A percentile compares a stretch with the other conserved stretches of the same genome.
phyloP scores from a whole-genome alignment of 1,284 basidiomycete species.

The Sphagnurus paluster region DNA sequence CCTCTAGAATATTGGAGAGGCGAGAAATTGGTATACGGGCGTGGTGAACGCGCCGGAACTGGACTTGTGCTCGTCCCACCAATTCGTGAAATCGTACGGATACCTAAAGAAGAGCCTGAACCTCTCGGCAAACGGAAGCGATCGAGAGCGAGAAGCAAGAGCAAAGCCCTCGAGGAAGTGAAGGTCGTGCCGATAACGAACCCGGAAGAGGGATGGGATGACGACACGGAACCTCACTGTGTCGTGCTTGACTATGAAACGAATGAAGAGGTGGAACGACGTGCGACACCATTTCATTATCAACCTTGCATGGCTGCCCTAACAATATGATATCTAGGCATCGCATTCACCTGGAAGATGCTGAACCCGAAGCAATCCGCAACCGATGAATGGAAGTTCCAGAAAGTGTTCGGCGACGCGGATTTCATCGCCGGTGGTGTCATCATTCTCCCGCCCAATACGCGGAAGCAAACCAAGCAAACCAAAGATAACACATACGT shows the following conservation, averaged over 20 bases:
- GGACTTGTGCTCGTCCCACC: conserved; percentile 68
- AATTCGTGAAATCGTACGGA: conserved; percentile 80
- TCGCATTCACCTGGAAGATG: conserved; percentile 60
- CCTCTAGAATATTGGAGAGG: conserved; percentile 95
- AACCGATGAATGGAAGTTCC: conserved; percentile 66
- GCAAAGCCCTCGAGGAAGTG: conserved; percentile 31
- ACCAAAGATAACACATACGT: conserved; percentile 98
- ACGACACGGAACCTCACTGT: conserved; percentile 68
- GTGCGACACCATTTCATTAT: conserved; percentile 11
- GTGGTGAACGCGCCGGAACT: conserved; percentile 31
- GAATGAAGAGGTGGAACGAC: conserved; percentile 42
- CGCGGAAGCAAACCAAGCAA: conserved; percentile 84
- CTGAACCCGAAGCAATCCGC: conserved; percentile 3
- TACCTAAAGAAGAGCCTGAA: conserved; percentile 65
- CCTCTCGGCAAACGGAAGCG: conserved; percentile 58
- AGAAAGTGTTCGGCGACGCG: conserved; percentile 92
- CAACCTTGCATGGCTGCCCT: neutral
- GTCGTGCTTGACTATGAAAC: conserved; percentile 71
- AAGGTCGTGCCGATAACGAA: conserved; percentile 35
- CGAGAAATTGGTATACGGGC: conserved; percentile 84
- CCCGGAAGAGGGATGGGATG: conserved; percentile 88
- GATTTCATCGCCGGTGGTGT: conserved; percentile 92
- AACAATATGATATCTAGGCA: conserved; percentile 47
- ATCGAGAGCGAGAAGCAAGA: conserved; percentile 41
- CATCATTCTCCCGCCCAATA: conserved; percentile 76